phyloP scores from a whole-genome alignment of 1,284 basidiomycete species.

The Coniferiporia sulphurascens region DNA sequence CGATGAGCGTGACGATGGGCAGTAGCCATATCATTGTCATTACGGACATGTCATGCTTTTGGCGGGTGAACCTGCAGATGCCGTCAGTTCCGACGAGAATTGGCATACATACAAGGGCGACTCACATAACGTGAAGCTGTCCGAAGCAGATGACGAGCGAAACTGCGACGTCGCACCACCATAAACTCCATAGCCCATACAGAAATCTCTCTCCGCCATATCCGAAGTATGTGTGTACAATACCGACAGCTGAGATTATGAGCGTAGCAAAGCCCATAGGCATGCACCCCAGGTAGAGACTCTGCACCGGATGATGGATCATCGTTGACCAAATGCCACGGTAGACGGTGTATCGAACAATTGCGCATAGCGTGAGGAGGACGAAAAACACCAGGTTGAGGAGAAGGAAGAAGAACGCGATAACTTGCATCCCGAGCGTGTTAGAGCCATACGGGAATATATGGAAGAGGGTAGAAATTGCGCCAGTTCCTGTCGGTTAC shows the following conservation, averaged over 20 bases:
- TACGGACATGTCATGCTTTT: conserved; percentile 49
- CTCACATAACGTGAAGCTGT: conserved; percentile 62
- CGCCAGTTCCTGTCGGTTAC: conserved; percentile 44
- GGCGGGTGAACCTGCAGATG: conserved; percentile 52
- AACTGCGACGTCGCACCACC: conserved; percentile 67
- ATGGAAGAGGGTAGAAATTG: conserved; percentile 48
- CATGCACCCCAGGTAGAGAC: conserved; percentile 64
- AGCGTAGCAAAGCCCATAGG: conserved; percentile 72
- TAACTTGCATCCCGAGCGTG: conserved; percentile 35
- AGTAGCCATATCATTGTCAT: conserved; percentile 67
- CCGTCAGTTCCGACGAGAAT: background rate
- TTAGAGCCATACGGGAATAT: conserved; percentile 48
- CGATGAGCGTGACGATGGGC: conserved; percentile 68
- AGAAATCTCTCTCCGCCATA: conserved; percentile 55
- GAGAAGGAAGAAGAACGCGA: conserved; percentile 56
- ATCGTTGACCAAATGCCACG: conserved; percentile 53
- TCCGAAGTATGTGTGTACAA: conserved; percentile 38
- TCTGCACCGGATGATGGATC: conserved; percentile 56
- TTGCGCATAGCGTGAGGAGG: conserved; percentile 44
- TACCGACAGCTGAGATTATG: conserved; percentile 44
- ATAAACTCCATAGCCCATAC: conserved; percentile 59
- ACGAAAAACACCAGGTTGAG: conserved; percentile 62
- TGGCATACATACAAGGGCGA: conserved; percentile 13
- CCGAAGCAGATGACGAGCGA: conserved; percentile 60
- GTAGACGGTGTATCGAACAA: conserved; percentile 51